Conservation (phyloP, 2,329 filamentous ascomycete species). For the Penicillium glabrum region DNA sequence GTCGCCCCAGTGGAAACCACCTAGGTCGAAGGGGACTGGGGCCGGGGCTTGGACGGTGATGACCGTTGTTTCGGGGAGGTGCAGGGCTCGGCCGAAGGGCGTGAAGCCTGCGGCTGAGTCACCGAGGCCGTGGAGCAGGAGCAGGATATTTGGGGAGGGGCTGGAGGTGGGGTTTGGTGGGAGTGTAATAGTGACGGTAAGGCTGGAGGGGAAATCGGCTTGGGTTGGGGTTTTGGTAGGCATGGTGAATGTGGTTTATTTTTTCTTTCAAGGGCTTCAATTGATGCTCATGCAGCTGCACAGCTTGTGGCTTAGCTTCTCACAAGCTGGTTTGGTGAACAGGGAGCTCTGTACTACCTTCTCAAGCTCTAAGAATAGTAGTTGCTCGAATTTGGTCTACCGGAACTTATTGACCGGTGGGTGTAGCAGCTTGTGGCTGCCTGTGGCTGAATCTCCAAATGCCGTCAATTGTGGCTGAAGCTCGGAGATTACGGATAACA, state of each 20-base stretch:
- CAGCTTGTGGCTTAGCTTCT: neutral
- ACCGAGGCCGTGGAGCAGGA: slow-evolving; percentile 82
- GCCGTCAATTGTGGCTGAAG: neutral
- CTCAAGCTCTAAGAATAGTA: neutral
- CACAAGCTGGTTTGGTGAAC: neutral
- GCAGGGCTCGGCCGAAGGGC: slow-evolving; percentile 65
- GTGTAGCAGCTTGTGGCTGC: neutral
- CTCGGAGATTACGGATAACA: neutral
- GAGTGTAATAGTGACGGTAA: slow-evolving; percentile 42
- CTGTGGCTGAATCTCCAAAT: neutral
- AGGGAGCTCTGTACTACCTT: neutral
- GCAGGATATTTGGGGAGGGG: slow-evolving; percentile 67
- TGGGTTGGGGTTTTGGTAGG: slow-evolving; percentile 38
- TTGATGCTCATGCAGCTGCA: neutral
- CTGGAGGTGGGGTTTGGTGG: slow-evolving; percentile 41
- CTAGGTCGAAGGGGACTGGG: slow-evolving; percentile 67
- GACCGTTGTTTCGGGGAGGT: slow-evolving; percentile 73
- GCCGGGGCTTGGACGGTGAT: slow-evolving; percentile 72
- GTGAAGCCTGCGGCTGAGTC: slow-evolving; percentile 71
- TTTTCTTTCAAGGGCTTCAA: neutral
- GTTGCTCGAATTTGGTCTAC: neutral
- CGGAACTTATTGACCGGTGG: neutral
- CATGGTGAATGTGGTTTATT: slow-evolving; percentile 20
- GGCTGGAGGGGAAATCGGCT: slow-evolving; percentile 48
- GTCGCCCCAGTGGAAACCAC: slow-evolving; percentile 70